phyloP scores from a whole-genome alignment of 2,329 filamentous ascomycete species.

The Aureobasidium sp. region DNA sequence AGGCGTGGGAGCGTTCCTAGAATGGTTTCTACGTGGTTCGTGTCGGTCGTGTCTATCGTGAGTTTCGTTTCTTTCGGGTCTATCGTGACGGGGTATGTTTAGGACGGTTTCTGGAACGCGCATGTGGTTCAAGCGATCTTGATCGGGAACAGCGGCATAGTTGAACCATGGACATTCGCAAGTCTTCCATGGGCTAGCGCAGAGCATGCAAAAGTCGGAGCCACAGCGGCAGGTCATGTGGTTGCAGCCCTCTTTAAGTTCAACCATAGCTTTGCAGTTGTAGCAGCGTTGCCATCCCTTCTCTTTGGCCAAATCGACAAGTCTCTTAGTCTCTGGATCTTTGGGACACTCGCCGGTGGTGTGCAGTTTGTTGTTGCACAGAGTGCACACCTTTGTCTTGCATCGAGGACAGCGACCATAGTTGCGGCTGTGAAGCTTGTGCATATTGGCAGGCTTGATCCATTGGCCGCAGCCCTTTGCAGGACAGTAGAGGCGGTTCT shows the following conservation, averaged over 20 bases:
- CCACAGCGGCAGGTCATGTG: constrained; percentile 82
- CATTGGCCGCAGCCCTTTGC: constrained; percentile 63
- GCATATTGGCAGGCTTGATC: constrained; percentile 66
- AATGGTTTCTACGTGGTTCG: constrained; percentile 5
- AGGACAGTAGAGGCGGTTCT: constrained; percentile 71
- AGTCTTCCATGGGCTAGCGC: constrained; percentile 71
- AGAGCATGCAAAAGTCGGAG: constrained; percentile 82
- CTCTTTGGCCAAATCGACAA: constrained; percentile 57
- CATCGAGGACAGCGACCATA: constrained; percentile 64
- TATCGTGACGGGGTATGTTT: constrained; percentile 26
- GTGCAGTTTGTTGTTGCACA: constrained; percentile 71
- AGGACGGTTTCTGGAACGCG: constrained; percentile 34
- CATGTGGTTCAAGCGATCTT: constrained; percentile 48
- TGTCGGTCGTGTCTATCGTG: neutral
- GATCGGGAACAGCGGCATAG: constrained; percentile 42
- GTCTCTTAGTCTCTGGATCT: constrained; percentile 55
- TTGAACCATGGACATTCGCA: constrained; percentile 80
- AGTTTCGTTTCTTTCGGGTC: constrained; percentile 11
- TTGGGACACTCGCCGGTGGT: constrained; percentile 58
- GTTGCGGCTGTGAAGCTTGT: constrained; percentile 49
- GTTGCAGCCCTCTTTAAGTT: constrained; percentile 75
- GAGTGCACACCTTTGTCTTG: constrained; percentile 63
- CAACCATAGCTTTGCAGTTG: constrained; percentile 64
- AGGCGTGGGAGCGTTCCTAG: constrained; percentile 12
- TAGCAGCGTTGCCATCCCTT: constrained; percentile 70